phyloP scores from a whole-genome alignment of 305 asterid genomes.

The Striga hermonthica region DNA sequence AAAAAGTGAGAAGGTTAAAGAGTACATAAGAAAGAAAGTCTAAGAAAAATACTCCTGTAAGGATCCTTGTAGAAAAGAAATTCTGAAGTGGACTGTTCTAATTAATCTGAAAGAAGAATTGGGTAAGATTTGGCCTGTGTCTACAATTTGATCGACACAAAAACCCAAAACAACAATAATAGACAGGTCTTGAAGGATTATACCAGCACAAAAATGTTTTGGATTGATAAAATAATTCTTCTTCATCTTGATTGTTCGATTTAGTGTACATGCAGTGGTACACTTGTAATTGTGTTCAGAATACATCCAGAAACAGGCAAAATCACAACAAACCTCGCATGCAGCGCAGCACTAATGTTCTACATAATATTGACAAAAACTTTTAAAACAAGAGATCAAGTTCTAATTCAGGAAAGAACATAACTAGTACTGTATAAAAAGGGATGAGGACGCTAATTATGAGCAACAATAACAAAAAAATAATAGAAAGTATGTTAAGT shows the following conservation, averaged over 20 bases:
- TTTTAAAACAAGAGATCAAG: neutral
- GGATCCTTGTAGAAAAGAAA: neutral
- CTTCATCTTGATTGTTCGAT: neutral
- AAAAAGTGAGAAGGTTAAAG: constrained; percentile 18
- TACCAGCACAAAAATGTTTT: too few relatives aligned
- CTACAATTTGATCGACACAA: neutral
- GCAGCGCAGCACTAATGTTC: neutral
- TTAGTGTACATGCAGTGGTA: neutral
- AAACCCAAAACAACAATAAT: neutral
- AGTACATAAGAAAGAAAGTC: neutral
- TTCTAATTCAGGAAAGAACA: neutral
- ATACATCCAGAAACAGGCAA: neutral
- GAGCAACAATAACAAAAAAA: neutral
- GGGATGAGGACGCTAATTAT: neutral
- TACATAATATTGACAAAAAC: neutral
- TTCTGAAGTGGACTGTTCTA: neutral
- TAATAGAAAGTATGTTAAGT: constrained; percentile 8
- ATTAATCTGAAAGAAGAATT: neutral
- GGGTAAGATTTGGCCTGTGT: neutral
- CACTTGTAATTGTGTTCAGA: too few relatives aligned
- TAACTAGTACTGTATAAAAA: neutral
- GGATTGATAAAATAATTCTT: neutral
- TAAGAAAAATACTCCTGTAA: neutral
- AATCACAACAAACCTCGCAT: neutral
- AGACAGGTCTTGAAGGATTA: neutral